These are phyloP conservation scores for Syzygium oleosum DNA, from an alignment of 345 rosid species.

Conservation along the genomic window DNA sequence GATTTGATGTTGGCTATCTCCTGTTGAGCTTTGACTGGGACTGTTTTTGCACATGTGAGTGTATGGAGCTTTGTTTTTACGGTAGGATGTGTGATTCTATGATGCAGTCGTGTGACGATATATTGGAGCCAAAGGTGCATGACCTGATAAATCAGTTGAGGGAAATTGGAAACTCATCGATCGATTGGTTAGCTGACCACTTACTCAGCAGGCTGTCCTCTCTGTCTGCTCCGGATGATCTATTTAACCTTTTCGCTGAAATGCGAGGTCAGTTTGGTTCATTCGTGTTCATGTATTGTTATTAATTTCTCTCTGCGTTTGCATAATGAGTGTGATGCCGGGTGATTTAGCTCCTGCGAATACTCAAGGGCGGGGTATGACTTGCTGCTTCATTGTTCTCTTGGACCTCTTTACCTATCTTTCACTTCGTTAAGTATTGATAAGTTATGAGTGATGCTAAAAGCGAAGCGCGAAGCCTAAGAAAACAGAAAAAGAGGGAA, in stretches of 20 bases:
- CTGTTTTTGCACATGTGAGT: background rate
- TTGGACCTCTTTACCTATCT: background rate
- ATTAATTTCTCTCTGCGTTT: background rate
- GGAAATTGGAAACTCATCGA: conserved; percentile 49
- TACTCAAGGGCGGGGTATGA: background rate
- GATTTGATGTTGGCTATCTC: background rate
- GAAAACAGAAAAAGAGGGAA: background rate
- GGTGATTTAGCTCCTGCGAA: background rate
- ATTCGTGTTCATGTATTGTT: background rate
- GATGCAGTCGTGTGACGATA: conserved; percentile 71
- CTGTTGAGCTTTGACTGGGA: background rate
- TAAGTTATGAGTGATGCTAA: background rate
- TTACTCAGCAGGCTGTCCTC: conserved; percentile 52
- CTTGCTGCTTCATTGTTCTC: background rate
- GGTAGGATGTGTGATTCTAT: background rate
- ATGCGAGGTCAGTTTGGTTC: conserved; percentile 53
- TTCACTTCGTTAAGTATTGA: background rate
- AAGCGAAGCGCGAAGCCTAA: too few species aligned
- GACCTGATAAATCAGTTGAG: conserved; percentile 63
- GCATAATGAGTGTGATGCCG: background rate
- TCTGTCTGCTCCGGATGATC: conserved; percentile 68
- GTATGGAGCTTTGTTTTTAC: background rate
- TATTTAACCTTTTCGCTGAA: conserved; percentile 70
- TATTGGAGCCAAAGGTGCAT: conserved; percentile 72
- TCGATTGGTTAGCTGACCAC: conserved; percentile 65